Evolutionary conservation across 2,329 filamentous ascomycete genomes (phyloP), one percentile per base, ranked within the genome.

Genomic region (Ophiostoma sp.): DNA sequence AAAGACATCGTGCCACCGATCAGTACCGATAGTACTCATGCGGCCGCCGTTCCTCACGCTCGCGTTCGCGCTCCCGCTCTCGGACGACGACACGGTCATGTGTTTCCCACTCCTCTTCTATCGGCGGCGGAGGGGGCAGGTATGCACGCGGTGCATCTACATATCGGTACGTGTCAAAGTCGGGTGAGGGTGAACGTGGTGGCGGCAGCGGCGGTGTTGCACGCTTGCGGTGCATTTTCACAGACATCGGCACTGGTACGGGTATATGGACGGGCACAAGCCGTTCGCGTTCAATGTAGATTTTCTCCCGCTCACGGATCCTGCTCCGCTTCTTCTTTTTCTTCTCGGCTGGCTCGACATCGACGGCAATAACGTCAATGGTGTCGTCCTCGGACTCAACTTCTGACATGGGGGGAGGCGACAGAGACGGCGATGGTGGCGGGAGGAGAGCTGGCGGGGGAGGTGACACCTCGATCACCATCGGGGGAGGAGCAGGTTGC

Each of bases 281-380:
- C 66, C 78, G 78, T 73, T 86, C 84, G 40, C 83, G 67, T 66
- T 70, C 67, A 36, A 71, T 45, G 18, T 71, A 71, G 16, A 71
- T 62, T 45, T 76, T 76, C 63, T 83, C 79, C 14, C 76, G 73
- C 64, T 70, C 73, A 64, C 64, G 65, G 69, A 63, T 68, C 60
- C 75, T 36, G 47, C 66, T 42, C 14, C 36, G 49, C 18, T 14
- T 36, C 52, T 64, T 67, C 66, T 69, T 70, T 41, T 64, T 49
- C 38, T 66, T 70, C 66, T 70, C 64, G 40, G 47, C 27, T 47
- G 78, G 77, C 66, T 80, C 79, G 44, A 81, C 75, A 73, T 80
- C 78, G 3, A 81, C 79, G 66, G 78, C 78, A 68, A 80, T 80
- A 63, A 80, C 78, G 72, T 81, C 79, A 69, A 80, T 79, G 36